Percentiles rank a stretch among this genome's conserved stretches.
Conservation (phyloP, 345 rosid genomes). For the Rhodomyrtus tomentosa region DNA sequence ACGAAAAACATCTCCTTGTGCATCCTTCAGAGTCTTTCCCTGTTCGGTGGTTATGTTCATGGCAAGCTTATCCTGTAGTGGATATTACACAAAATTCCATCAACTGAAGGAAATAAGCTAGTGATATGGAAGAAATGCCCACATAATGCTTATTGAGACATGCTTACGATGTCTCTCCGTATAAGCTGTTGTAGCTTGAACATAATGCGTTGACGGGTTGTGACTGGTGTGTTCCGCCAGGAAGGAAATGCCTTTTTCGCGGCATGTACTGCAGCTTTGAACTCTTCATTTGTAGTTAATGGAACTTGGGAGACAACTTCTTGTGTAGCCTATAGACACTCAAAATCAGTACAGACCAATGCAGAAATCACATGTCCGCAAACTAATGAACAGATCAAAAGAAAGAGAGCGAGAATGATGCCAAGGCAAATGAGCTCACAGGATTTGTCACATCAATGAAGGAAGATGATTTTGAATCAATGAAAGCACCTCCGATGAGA, state of each 20-base stretch:
- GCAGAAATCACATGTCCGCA: neutral
- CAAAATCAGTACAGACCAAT: neutral
- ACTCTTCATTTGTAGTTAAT: constrained; percentile 81
- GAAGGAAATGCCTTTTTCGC: constrained; percentile 78
- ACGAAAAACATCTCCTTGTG: constrained; percentile 96
- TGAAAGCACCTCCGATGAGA: constrained; percentile 77
- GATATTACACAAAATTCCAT: neutral
- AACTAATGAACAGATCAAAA: neutral
- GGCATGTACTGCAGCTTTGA: constrained; percentile 80
- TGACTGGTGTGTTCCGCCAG: constrained; percentile 86
- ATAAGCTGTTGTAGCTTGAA: constrained; percentile 90
- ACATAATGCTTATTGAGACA: neutral
- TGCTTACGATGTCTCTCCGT: constrained; percentile 64
- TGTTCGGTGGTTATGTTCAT: constrained; percentile 82
- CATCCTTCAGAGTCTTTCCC: constrained; percentile 95
- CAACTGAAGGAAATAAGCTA: neutral
- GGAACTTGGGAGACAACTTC: constrained; percentile 82
- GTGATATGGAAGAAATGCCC: neutral
- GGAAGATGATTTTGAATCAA: constrained; percentile 53
- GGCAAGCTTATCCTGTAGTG: constrained; percentile 77
- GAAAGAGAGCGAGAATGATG: neutral
- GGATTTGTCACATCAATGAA: constrained; percentile 78
- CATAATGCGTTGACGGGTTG: constrained; percentile 85
- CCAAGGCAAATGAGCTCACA: constrained; percentile 27
- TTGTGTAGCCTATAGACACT: constrained; percentile 69